Evolutionary conservation across 768 basidiomycete genomes (phyloP).

Genomic region (Dioszegia hungarica): DNA sequence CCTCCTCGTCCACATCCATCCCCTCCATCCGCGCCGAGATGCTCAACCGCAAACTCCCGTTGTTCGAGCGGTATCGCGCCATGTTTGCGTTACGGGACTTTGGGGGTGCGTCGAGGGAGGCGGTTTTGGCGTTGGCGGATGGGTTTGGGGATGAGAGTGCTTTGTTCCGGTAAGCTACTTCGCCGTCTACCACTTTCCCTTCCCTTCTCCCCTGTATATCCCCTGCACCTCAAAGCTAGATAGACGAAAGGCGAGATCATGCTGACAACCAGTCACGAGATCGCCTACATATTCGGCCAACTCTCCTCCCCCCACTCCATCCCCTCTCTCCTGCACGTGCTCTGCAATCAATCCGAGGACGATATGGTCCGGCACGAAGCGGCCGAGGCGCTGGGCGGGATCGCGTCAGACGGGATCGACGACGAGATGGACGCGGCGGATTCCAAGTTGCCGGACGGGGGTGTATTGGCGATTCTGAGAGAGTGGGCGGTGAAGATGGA

Average conservation of each 20-base stretch:
- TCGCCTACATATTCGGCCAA: constrained; percentile 97
- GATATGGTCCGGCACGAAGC: constrained; percentile 99
- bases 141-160: constrained; percentile 86
- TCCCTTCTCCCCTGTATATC: neutral
- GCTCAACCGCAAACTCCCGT: constrained; percentile 61
- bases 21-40: constrained; percentile 59
- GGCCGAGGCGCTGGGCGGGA: constrained; percentile 96
- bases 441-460: constrained; percentile 58
- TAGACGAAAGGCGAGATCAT: too few relatives aligned
- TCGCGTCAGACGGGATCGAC: constrained; percentile 54
- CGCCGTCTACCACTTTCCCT: neutral
- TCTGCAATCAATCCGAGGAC: constrained; percentile 67
- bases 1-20: constrained; percentile 51
- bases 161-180: constrained; percentile 73
- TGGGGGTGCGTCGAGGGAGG: constrained; percentile 62
- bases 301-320: constrained; percentile 82
- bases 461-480: constrained; percentile 77
- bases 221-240: neutral
- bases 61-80: constrained; percentile 92
- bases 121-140: constrained; percentile 82
- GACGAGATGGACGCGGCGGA: constrained; percentile 28
- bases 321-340: constrained; percentile 71
- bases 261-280: constrained; percentile 70
- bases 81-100: constrained; percentile 98
- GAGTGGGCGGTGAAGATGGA: constrained; percentile 77